Conservation (phyloP, 2,329 filamentous ascomycete species). For the Alternaria gansuensis region DNA sequence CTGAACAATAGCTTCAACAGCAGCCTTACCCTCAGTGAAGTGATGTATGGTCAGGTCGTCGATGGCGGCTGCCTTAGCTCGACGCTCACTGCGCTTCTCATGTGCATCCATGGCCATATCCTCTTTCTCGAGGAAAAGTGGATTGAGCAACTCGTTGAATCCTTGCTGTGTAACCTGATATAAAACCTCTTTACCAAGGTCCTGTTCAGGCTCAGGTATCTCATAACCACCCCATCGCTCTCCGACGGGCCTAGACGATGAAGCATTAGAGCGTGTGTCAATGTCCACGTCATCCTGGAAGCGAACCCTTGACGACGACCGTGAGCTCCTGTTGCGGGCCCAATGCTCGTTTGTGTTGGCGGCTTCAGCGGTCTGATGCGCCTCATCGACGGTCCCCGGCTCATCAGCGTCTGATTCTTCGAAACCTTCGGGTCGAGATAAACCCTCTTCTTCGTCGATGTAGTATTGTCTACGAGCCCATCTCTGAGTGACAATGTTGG, state of each 20-base stretch:
- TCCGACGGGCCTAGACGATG: slow-evolving; percentile 71
- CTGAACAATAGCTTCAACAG: slow-evolving; percentile 29
- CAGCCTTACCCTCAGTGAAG: slow-evolving; percentile 24
- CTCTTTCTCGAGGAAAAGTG: slow-evolving; percentile 83
- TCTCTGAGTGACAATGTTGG: slow-evolving; percentile 63
- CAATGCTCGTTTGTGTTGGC: slow-evolving; percentile 30
- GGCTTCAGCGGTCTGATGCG: slow-evolving; percentile 18
- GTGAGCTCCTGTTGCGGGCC: slow-evolving; percentile 57
- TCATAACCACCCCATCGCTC: slow-evolving; percentile 82
- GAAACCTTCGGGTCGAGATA: slow-evolving; percentile 43
- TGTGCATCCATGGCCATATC: slow-evolving; percentile 75
- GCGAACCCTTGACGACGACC: slow-evolving; percentile 80
- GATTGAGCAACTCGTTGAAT: slow-evolving; percentile 90
- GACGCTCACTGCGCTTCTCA: slow-evolving; percentile 43
- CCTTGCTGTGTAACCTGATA: slow-evolving; percentile 92
- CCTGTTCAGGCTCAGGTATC: slow-evolving; percentile 79
- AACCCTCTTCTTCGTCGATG: slow-evolving; percentile 84
- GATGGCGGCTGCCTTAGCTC: slow-evolving; percentile 31
- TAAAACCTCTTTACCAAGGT: slow-evolving; percentile 86
- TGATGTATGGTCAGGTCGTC: slow-evolving; percentile 29
- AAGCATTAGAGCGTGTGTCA: slow-evolving; percentile 75
- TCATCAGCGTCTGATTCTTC: slow-evolving; percentile 18
- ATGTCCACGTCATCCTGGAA: slow-evolving; percentile 77
- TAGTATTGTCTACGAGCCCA: slow-evolving; percentile 84
- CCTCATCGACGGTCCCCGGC: slow-evolving; percentile 23